Evolutionary conservation across 345 rosid genomes (phyloP).

Genomic region (Rhizophora apiculata): DNA sequence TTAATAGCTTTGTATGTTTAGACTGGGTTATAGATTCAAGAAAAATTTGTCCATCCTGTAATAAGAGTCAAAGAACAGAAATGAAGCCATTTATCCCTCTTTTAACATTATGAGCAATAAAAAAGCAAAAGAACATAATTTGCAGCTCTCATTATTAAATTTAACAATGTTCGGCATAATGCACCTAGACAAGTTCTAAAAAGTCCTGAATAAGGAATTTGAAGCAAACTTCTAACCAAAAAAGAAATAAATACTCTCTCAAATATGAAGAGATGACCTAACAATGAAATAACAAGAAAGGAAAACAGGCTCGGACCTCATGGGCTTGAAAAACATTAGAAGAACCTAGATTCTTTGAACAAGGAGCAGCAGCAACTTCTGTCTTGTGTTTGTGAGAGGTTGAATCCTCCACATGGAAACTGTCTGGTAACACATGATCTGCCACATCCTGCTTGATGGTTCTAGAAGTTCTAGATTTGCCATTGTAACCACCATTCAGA

Average conservation of each 20-base stretch:
- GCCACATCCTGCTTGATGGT: slow-evolving; percentile 23
- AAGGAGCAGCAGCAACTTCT: slow-evolving; percentile 34
- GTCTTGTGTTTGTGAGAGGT: slow-evolving; percentile 21
- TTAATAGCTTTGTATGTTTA: too few relatives aligned
- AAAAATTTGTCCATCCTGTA: too few relatives aligned
- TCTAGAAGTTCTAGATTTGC: slow-evolving; percentile 34
- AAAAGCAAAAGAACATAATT: too few relatives aligned
- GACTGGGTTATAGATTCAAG: too few relatives aligned
- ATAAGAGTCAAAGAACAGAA: too few relatives aligned
- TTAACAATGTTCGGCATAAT: background rate
- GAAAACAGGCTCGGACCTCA: slow-evolving; percentile 29
- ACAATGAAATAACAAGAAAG: background rate
- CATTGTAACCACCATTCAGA: slow-evolving; percentile 47
- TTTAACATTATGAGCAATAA: too few relatives aligned
- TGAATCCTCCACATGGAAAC: slow-evolving; percentile 27
- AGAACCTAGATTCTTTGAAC: slow-evolving; percentile 24
- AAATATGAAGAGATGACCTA: background rate
- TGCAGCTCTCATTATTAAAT: background rate
- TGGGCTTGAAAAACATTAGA: slow-evolving; percentile 22
- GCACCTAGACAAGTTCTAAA: background rate
- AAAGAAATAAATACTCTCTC: background rate
- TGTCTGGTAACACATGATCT: slow-evolving; percentile 30
- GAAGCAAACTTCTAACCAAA: slow-evolving; percentile 5
- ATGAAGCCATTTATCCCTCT: too few relatives aligned
- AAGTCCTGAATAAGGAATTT: background rate